Conservation (phyloP, 2,329 filamentous ascomycete species). For the Byssochlamys sp. region DNA sequence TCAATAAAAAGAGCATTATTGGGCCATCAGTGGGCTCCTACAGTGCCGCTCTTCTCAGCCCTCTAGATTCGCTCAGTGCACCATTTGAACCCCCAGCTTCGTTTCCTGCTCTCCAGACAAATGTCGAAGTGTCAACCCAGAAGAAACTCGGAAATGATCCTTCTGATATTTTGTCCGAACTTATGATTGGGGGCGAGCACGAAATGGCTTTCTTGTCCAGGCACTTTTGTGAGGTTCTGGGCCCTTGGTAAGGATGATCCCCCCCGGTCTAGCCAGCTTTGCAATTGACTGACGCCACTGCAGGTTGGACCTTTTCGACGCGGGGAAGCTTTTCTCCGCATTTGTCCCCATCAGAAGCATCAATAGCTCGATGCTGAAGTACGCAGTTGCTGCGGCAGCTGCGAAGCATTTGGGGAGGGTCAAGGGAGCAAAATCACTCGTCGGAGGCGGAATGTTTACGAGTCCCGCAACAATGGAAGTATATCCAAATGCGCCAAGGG, state of each 20-base stretch:
- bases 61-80: background rate
- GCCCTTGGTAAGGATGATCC: constrained; percentile 21
- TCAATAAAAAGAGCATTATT: background rate
- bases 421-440: constrained; percentile 17
- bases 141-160: constrained; percentile 20
- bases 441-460: constrained; percentile 16
- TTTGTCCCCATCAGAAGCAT: constrained; percentile 30
- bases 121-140: constrained; percentile 3
- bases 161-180: constrained; percentile 26
- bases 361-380: constrained; percentile 24
- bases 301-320: constrained; percentile 33
- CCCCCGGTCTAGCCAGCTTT: background rate
- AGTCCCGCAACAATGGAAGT: constrained; percentile 43
- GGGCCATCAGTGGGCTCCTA: background rate
- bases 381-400: constrained; percentile 28
- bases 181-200: constrained; percentile 29
- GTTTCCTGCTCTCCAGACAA: constrained; percentile 1
- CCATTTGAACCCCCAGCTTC: background rate
- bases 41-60: background rate
- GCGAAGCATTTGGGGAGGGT: constrained; percentile 31
- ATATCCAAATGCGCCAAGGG: constrained; percentile 38
- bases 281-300: constrained; percentile 6
- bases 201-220: constrained; percentile 30
- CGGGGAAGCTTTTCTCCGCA: constrained; percentile 29
- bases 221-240: constrained; percentile 27